A percentile compares a stretch with the other conserved stretches of the same genome.
phyloP scores from a whole-genome alignment of 805 yeast species.

The Candida hispaniensis region DNA sequence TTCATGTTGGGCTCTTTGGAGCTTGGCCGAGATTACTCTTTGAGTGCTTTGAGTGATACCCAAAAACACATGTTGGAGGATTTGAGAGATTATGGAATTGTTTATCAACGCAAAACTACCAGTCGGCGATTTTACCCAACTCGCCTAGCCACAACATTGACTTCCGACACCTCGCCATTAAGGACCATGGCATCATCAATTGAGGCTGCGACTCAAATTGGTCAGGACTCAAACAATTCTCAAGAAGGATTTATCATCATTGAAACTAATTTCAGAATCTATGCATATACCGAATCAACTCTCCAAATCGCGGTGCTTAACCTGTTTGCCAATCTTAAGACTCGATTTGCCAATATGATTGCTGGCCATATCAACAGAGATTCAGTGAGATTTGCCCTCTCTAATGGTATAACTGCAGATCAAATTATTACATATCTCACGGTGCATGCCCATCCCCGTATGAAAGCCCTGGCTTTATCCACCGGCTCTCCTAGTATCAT shows the following conservation, averaged over 20 bases:
- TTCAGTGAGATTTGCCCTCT: constrained; percentile 71
- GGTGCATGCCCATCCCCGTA: constrained; percentile 88
- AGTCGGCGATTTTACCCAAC: constrained; percentile 77
- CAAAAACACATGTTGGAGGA: constrained; percentile 83
- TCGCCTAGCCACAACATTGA: constrained; percentile 74
- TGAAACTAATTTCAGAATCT: constrained; percentile 88
- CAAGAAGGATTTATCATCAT: constrained; percentile 51
- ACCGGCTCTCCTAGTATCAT: constrained; percentile 46
- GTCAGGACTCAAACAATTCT: constrained; percentile 21
- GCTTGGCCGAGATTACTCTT: constrained; percentile 75
- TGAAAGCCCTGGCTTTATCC: too few relatives aligned
- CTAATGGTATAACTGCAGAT: constrained; percentile 87
- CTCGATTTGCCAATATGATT: constrained; percentile 85
- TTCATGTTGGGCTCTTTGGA: constrained; percentile 90
- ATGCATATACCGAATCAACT: constrained; percentile 90
- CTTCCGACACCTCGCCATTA: constrained; percentile 67
- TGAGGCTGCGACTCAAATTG: constrained; percentile 45
- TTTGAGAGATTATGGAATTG: constrained; percentile 81
- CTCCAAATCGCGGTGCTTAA: constrained; percentile 87
- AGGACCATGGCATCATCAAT: constrained; percentile 67
- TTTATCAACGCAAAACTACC: constrained; percentile 53
- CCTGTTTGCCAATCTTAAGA: constrained; percentile 72
- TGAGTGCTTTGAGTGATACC: constrained; percentile 59
- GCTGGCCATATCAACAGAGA: constrained; percentile 90
- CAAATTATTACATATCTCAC: constrained; percentile 84